Evolutionary conservation across 305 asterid genomes (phyloP).

Genomic region (Fraxinus latifolia): DNA sequence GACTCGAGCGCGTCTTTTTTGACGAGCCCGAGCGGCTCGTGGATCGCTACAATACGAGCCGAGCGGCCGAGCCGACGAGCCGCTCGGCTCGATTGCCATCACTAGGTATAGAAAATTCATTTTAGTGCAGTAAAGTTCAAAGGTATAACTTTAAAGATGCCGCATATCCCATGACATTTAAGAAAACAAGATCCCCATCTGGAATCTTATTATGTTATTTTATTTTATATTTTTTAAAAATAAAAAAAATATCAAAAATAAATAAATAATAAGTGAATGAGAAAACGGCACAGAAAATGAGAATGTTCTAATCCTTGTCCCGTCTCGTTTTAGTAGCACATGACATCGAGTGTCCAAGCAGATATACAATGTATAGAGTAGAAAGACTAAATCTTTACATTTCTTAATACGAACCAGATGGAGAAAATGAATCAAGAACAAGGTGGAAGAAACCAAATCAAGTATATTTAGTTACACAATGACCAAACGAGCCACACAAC

Average conservation of each 20-base stretch:
- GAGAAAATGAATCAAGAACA: neutral
- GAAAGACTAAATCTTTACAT: slow-evolving; percentile 24
- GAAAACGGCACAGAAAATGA: neutral
- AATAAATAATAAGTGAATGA: neutral
- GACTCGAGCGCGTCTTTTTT: no score
- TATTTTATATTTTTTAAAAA: neutral
- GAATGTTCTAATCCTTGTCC: neutral
- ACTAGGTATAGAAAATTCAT: neutral
- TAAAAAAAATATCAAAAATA: no score
- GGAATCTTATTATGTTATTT: neutral
- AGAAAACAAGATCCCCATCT: neutral
- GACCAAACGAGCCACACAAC: slow-evolving; percentile 16
- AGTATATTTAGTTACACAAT: slow-evolving; percentile 1
- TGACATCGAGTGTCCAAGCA: neutral
- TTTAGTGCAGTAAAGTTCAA: neutral
- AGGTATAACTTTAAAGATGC: neutral
- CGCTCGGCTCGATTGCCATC: no score
- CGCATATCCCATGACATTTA: neutral
- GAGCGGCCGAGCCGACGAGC: no score
- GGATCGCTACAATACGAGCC: no score
- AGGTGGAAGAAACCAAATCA: neutral
- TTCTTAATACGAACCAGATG: neutral
- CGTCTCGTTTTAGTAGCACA: neutral
- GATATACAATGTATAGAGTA: slow-evolving; percentile 17
- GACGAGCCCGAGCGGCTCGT: no score